These are phyloP conservation scores for Wallacemonas sp. DNA, from an alignment of 208 protist species.

Conservation along the genomic window DNA sequence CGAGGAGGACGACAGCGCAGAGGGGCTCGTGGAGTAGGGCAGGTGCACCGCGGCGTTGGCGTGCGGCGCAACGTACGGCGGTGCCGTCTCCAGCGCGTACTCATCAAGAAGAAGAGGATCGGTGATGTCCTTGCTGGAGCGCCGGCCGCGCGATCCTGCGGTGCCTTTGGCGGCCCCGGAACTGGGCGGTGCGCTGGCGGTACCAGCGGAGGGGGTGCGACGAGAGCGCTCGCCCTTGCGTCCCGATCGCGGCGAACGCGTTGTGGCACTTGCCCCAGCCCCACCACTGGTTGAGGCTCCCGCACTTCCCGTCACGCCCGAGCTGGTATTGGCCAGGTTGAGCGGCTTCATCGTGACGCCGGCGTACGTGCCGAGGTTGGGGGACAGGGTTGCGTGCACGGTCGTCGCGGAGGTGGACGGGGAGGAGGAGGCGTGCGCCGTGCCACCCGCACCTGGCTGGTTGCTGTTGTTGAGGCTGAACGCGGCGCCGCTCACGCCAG, in stretches of 20 bases:
- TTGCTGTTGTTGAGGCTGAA: neutral
- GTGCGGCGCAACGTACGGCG: conserved; percentile 5
- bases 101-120: neutral
- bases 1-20: neutral
- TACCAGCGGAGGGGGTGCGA: neutral
- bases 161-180: too few relatives aligned
- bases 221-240: neutral
- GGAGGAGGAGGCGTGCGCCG: neutral
- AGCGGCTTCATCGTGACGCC: neutral
- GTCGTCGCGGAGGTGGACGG: neutral
- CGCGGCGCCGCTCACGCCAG: neutral
- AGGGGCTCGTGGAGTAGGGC: neutral
- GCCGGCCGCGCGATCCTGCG: neutral
- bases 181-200: neutral
- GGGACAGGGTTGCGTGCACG: conserved; percentile 7
- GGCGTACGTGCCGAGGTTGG: neutral
- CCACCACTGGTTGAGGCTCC: neutral
- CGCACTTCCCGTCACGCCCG: neutral
- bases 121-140: neutral
- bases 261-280: neutral
- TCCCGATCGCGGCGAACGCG: neutral
- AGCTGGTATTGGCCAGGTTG: neutral
- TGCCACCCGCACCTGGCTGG: neutral
- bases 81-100: neutral
- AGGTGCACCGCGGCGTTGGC: conserved; percentile 9